Evolutionary conservation across 345 rosid genomes (phyloP).

Genomic region (Ailanthus altissimus): DNA sequence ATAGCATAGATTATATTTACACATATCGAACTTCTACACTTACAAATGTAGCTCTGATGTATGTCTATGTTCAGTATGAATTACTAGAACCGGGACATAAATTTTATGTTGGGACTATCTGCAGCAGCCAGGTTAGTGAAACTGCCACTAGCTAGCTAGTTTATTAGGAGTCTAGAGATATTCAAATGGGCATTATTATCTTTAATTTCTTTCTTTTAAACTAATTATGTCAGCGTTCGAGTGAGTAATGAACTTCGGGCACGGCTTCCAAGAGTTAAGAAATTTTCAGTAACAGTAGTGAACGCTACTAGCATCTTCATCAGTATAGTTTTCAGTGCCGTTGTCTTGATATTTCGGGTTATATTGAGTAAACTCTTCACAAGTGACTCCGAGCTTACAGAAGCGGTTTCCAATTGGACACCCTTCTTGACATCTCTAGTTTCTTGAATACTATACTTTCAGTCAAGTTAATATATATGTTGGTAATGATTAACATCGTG

Average conservation of each 20-base stretch:
- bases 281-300: constrained; percentile 68
- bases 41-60: neutral
- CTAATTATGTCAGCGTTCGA: constrained; percentile 57
- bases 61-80: constrained; percentile 57
- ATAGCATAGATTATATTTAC: too few species aligned
- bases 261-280: constrained; percentile 67
- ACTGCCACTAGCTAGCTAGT: neutral
- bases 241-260: constrained; percentile 93
- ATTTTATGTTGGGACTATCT: constrained; percentile 81
- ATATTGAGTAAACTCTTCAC: constrained; percentile 78
- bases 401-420: constrained; percentile 56
- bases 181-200: neutral
- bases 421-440: constrained; percentile 82
- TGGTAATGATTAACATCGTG: neutral
- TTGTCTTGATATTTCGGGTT: constrained; percentile 50
- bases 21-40: neutral
- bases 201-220: neutral
- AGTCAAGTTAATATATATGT: constrained; percentile 31
- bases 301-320: constrained; percentile 56
- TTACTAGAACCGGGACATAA: constrained; percentile 85
- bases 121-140: constrained; percentile 74
- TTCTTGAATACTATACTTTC: constrained; percentile 87
- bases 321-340: constrained; percentile 51
- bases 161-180: too few species aligned
- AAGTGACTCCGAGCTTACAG: constrained; percentile 50